Percentiles rank a stretch among this genome's conserved stretches.
These are phyloP conservation scores for Globisporangium spiculum DNA, from an alignment of 352 stramenopile genomes.

Conservation along the genomic window DNA sequence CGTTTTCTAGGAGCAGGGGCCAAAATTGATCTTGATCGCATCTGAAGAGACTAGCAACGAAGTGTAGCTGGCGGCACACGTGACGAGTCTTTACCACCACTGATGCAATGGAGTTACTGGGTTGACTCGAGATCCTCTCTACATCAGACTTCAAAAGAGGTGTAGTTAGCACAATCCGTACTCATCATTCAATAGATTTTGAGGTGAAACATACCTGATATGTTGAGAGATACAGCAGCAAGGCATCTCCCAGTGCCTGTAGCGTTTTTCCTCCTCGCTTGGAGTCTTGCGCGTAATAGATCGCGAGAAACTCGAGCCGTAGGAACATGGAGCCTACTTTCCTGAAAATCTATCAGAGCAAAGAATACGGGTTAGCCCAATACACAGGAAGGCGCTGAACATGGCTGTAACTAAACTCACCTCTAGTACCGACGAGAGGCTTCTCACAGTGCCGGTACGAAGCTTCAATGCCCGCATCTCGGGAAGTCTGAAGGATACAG, in stretches of 20 bases:
- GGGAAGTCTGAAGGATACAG: conserved; percentile 46
- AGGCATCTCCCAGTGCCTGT: conserved; percentile 52
- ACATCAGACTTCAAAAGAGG: conserved; percentile 11
- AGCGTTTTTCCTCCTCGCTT: conserved; percentile 57
- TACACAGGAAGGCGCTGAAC: neutral
- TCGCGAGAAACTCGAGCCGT: conserved; percentile 58
- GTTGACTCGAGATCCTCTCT: neutral
- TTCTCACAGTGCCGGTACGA: conserved; percentile 32
- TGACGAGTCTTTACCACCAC: conserved; percentile 35
- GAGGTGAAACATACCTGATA: conserved; percentile 37
- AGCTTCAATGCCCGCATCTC: conserved; percentile 40
- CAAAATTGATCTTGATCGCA: conserved; percentile 37
- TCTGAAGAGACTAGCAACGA: conserved; percentile 26
- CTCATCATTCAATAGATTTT: neutral
- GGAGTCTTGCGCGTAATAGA: conserved; percentile 64
- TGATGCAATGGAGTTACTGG: conserved; percentile 23
- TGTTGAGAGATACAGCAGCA: conserved; percentile 43
- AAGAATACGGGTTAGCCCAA: neutral
- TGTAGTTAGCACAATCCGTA: neutral
- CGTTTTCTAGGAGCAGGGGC: conserved; percentile 33
- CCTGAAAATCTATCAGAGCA: conserved; percentile 35
- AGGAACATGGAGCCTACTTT: conserved; percentile 51
- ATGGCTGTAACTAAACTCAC: conserved; percentile 13
- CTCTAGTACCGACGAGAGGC: conserved; percentile 45
- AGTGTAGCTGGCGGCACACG: conserved; percentile 30